These are phyloP conservation scores for Chaetoscypha palmicola DNA, from an alignment of 2,329 filamentous ascomycete species.

Conservation along the genomic window DNA sequence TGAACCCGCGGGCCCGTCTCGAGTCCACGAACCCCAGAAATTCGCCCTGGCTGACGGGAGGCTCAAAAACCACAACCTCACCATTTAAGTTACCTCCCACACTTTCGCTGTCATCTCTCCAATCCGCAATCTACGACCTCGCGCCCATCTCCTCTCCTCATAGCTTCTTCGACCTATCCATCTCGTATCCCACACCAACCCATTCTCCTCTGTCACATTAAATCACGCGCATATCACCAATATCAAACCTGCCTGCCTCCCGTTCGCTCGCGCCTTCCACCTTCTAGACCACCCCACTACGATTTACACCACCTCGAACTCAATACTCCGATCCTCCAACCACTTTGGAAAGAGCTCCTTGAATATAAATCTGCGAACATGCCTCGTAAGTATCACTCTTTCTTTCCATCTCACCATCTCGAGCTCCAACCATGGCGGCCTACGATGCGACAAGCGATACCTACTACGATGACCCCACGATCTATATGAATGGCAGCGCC, in stretches of 20 bases:
- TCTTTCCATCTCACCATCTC: background rate
- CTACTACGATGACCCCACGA: no score
- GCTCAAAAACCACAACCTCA: no score
- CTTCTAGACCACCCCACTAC: no score
- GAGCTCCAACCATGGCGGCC: background rate
- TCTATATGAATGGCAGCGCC: no score
- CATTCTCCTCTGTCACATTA: background rate
- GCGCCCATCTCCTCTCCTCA: background rate
- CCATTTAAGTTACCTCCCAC: background rate
- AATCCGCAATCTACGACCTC: no score
- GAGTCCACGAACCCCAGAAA: no score
- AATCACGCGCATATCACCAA: background rate
- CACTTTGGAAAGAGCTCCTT: slow-evolving; percentile 9
- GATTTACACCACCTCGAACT: no score
- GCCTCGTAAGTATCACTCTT: slow-evolving; percentile 10
- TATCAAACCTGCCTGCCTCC: background rate
- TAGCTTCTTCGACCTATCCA: background rate
- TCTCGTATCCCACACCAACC: background rate
- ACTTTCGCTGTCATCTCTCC: background rate
- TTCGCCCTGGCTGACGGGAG: no score
- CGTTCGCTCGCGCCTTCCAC: no score
- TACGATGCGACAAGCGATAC: background rate
- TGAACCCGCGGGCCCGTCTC: no score
- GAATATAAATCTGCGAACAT: slow-evolving; percentile 5
- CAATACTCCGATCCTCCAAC: no score